A percentile compares a stretch with the other conserved stretches of the same genome.
phyloP scores from a whole-genome alignment of 2,329 filamentous ascomycete genomes.

The Myriangium duriaei region DNA sequence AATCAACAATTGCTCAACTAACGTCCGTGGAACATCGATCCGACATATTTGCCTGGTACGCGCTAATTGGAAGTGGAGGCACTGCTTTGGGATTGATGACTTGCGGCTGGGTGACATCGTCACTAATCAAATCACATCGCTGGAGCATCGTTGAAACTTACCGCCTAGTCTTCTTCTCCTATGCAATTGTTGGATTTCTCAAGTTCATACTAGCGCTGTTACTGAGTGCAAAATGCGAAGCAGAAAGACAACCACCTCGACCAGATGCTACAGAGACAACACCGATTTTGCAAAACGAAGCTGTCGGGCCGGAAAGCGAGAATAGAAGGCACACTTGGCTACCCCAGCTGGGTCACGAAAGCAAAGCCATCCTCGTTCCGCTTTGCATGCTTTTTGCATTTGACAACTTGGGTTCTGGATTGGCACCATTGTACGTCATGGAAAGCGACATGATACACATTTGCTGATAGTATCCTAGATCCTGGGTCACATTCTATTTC shows the following conservation, averaged over 20 bases:
- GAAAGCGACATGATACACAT: too few relatives aligned
- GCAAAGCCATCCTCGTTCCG: too few relatives aligned
- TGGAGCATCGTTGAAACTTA: constrained; percentile 29
- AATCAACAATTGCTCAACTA: constrained; percentile 23
- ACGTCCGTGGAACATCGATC: constrained; percentile 15
- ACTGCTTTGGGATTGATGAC: constrained; percentile 19
- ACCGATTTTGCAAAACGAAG: too few relatives aligned
- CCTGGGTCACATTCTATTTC: constrained; percentile 12
- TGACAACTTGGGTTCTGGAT: constrained; percentile 10
- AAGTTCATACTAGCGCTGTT: constrained; percentile 28
- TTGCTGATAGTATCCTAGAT: too few relatives aligned
- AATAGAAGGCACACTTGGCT: too few relatives aligned
- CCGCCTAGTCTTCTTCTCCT: constrained; percentile 30
- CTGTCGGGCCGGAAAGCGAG: too few relatives aligned
- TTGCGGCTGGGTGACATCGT: constrained; percentile 28
- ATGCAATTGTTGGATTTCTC: constrained; percentile 28
- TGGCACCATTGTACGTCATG: constrained; percentile 6
- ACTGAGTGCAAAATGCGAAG: constrained; percentile 29
- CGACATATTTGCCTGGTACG: constrained; percentile 22
- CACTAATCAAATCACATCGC: constrained; percentile 19
- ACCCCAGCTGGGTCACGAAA: too few relatives aligned
- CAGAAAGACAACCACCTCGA: too few relatives aligned
- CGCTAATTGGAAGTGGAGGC: constrained; percentile 19
- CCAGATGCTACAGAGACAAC: too few relatives aligned
- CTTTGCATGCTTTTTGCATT: constrained; percentile 9